A percentile compares a stretch with the other conserved stretches of the same genome.
phyloP scores from a whole-genome alignment of 139 green algal species.

The Astrephomene gubernaculifera region DNA sequence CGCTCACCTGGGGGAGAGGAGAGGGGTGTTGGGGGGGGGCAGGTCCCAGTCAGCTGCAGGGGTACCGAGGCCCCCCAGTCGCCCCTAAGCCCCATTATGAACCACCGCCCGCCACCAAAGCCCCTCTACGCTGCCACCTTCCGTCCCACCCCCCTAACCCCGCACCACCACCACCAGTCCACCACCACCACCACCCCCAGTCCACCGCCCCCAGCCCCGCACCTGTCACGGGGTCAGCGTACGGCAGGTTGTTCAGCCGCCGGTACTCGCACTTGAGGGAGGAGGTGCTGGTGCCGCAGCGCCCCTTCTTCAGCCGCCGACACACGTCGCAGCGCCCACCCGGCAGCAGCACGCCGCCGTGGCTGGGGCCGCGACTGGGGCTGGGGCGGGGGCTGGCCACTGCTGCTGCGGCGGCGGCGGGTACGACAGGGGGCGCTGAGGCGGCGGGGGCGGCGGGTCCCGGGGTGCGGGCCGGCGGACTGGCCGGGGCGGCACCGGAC shows the following conservation, averaged over 20 bases:
- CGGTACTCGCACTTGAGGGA: conserved; percentile 43
- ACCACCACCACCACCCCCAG: background rate
- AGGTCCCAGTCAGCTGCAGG: background rate
- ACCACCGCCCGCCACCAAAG: background rate
- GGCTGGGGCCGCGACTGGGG: background rate
- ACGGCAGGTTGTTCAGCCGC: conserved; percentile 41
- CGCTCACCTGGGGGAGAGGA: conserved; percentile 17
- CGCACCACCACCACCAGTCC: background rate
- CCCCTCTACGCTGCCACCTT: background rate
- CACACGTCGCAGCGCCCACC: conserved; percentile 43
- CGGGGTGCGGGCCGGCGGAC: too few relatives aligned
- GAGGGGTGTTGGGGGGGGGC: background rate
- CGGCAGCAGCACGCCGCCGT: background rate
- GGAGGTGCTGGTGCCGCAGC: conserved; percentile 40
- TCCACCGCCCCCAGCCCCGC: background rate
- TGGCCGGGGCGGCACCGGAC: too few relatives aligned
- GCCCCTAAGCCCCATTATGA: background rate
- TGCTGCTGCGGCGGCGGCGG: background rate
- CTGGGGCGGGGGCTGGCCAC: background rate
- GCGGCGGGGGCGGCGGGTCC: background rate
- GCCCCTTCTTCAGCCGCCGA: conserved; percentile 46
- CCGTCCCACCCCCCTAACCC: background rate
- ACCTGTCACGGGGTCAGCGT: conserved; percentile 31
- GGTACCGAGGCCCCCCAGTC: background rate
- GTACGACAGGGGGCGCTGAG: background rate